Evolutionary conservation across 306 rosid species (phyloP).

Genomic region (Vigna radiata): DNA sequence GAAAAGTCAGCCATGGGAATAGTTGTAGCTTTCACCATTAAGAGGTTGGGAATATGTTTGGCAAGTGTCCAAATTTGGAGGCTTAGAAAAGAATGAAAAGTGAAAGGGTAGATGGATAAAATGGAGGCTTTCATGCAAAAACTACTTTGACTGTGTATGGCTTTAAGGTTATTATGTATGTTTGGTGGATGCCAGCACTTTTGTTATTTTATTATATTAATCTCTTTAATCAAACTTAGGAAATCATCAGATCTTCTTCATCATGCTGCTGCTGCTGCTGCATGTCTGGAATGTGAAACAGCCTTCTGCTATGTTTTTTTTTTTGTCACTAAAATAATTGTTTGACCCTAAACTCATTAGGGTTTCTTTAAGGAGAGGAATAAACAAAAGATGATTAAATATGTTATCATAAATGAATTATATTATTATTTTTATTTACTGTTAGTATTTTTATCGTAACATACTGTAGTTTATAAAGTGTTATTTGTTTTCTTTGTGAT

Average conservation of each 20-base stretch:
- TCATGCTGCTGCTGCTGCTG: neutral
- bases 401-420: too few relatives aligned
- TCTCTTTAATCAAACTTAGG: conserved; percentile 4
- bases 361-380: neutral
- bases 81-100: conserved; percentile 26
- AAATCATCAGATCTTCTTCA: neutral
- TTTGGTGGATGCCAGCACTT: conserved; percentile 40
- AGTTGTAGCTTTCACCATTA: conserved; percentile 34
- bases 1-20: conserved; percentile 35
- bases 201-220: neutral
- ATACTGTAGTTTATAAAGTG: too few relatives aligned
- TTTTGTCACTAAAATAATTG: conserved; percentile 23
- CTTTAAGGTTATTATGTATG: neutral
- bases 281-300: neutral
- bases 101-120: neutral
- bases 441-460: too few relatives aligned
- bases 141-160: conserved; percentile 10
- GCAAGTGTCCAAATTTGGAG: conserved; percentile 40
- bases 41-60: conserved; percentile 30
- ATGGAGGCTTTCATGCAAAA: neutral
- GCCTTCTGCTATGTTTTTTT: conserved; percentile 3
- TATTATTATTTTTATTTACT: too few relatives aligned
- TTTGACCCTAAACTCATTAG: neutral
- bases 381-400: neutral
- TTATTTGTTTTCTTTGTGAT: too few relatives aligned